A percentile compares a stretch with the other conserved stretches of the same genome.
Conservation (phyloP, 345 rosid species). For the Eucalyptus polyanthemos region DNA sequence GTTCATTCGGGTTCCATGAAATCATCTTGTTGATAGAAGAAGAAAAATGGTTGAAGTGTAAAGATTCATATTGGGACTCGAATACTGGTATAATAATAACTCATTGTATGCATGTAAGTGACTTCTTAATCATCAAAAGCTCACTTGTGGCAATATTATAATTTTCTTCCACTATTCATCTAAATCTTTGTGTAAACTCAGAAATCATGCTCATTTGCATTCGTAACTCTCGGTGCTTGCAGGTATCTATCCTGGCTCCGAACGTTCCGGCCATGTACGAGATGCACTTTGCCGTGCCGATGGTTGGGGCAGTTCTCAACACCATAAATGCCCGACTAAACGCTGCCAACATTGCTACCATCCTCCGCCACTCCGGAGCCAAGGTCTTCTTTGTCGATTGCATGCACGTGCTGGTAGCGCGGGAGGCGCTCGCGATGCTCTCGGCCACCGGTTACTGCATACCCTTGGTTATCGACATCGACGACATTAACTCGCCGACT, state of each 20-base stretch:
- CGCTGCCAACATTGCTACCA: conserved; percentile 38
- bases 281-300: conserved; percentile 85
- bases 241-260: conserved; percentile 77
- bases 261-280: conserved; percentile 77
- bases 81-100: neutral
- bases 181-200: neutral
- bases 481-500: conserved; percentile 33
- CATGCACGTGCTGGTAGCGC: conserved; percentile 18
- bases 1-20: neutral
- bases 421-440: conserved; percentile 27
- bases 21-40: neutral
- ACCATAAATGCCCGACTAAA: conserved; percentile 61
- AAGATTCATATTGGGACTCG: neutral
- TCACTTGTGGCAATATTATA: neutral
- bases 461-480: conserved; percentile 29
- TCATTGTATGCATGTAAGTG: neutral
- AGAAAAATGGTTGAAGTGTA: neutral
- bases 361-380: conserved; percentile 51
- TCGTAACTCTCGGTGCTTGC: neutral
- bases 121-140: neutral
- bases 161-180: neutral
- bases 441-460: neutral
- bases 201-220: neutral
- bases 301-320: conserved; percentile 77
- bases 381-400: conserved; percentile 51